phyloP scores from a whole-genome alignment of 1,139 yeast species.

The Geotrichum macrosporum region DNA sequence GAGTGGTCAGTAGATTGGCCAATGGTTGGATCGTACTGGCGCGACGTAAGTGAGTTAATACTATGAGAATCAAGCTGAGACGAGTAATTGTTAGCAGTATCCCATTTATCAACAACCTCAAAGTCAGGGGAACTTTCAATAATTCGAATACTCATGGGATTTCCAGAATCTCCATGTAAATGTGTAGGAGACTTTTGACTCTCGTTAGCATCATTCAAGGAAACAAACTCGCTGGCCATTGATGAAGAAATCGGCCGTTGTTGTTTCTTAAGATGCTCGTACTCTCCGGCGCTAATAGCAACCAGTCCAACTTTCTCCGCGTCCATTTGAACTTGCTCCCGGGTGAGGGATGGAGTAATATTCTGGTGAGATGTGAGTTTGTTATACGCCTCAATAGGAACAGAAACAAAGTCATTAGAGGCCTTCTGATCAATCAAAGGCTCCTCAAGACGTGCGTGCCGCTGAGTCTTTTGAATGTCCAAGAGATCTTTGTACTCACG shows the following conservation, averaged over 20 bases:
- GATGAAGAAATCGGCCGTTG: conserved; percentile 4
- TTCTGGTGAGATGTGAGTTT: conserved; percentile 14
- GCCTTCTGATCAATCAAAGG: not conserved
- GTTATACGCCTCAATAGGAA: conserved; percentile 27
- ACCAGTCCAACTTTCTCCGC: conserved; percentile 40
- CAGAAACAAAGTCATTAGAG: conserved; percentile 24
- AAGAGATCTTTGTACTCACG: conserved; percentile 26
- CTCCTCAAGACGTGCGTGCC: not conserved
- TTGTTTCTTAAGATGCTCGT: conserved; percentile 27
- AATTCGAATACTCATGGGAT: conserved; percentile 10
- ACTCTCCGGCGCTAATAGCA: conserved; percentile 36
- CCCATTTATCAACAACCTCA: conserved; percentile 8
- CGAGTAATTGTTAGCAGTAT: conserved; percentile 1
- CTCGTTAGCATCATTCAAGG: not conserved
- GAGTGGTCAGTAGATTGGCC: conserved; percentile 2
- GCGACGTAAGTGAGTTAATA: conserved; percentile 6
- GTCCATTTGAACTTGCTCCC: conserved; percentile 24
- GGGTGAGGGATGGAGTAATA: conserved; percentile 9
- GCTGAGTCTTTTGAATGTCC: not conserved
- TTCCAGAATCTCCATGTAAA: not conserved
- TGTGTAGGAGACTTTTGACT: not conserved
- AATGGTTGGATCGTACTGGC: conserved; percentile 12
- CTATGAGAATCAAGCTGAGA: conserved; percentile 12
- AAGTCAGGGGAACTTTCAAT: conserved; percentile 7
- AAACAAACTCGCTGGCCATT: conserved; percentile 1